Base-by-base conservation (phyloP, 2,329 filamentous ascomycete genomes). In the Cadophora luteo-olivacea region DNA sequence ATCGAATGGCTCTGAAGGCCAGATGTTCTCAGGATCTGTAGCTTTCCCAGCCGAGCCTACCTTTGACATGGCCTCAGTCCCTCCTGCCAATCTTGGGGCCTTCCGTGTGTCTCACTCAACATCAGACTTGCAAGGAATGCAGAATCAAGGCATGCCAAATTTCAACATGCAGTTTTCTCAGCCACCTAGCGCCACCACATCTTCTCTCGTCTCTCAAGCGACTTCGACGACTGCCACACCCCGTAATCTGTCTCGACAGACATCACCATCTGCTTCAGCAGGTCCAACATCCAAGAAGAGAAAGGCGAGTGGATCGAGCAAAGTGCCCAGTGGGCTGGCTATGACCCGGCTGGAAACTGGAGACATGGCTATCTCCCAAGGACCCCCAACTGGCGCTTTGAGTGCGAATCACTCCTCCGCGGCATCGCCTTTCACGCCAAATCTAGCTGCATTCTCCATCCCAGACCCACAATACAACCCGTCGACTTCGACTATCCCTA, bases 271-370 rank as follows among this genome's bases (percentile, higher is more conserved):
- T 61, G 87, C 85, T 16, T 85, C 89, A 64, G 81, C 84, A 38
- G 91, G 89, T 0, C 91, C 91, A 1, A 84, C 84, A 41, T 86
- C 88, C 54, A 97, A 97, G 83, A 94, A 94, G 81, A 87, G 94
- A 71, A 97, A 97, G 79, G 89, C 91, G 6, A 94, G 90, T 77
- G 85, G 85, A 51, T 86, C 87, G 19, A 80, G 83, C 41, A 92
- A 92, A 78, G 82, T 97, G 16, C 92, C 93, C 0, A 89, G 86
- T 22, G 89, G 87, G 19, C 80, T 97, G 73, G 87, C 90, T 8
- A 97, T 97, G 94, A 97, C 94, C 1, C 89, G 89, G 66, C 83
- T 96, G 45, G 92, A 96, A 73, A 89, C 87, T 1, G 82, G 78
- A 66, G 81, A 81, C 49, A 7, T 65, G 64, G 75, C 25, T 72